Evolutionary conservation across 2,329 filamentous ascomycete species (phyloP), one percentile per base, ranked within the genome.

Genomic region (Aspergillus candidus): DNA sequence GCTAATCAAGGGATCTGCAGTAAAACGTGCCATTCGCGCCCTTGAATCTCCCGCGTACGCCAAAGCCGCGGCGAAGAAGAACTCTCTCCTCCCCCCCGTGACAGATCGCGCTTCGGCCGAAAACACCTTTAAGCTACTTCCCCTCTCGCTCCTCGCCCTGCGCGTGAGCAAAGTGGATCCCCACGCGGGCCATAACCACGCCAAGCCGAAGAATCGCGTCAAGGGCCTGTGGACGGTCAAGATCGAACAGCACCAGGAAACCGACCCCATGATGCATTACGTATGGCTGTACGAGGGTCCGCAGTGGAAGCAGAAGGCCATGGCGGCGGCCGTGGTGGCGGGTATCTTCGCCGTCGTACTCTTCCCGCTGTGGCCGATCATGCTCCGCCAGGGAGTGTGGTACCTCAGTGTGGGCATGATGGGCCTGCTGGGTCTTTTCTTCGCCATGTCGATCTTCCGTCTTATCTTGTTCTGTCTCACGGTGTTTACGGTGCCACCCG

Each of bases 211-310:
- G 52, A 97, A 96, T 77, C 84, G 89, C 41, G 78, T 93, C 62
- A 98, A 98, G 77, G 93, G 93, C 18, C 80, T 93, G 27, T 98
- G 93, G 93, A 95, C 83, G 3, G 93, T 98, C 50, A 84, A 83
- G 63, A 91, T 98, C 55, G 90, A 96, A 70, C 89, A 91, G 59
- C 91, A 98, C 69, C 93, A 98, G 69, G 91, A 97, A 60, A 70
- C 70, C 15, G 66, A 69, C 15, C 67, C 69, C 1, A 69, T 72
- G 67, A 71, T 93, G 76, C 91, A 98, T 74, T 98, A 97, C 64
- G 84, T 91, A 48, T 98, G 91, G 89, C 75, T 98, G 43, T 97
- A 90, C 68, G 93, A 98, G 62, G 91, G 91, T 13, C 83, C 87
- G 44, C 91, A 97, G 70, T 81, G 91, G 74, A 95, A 89, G 78